Evolutionary conservation across 140 eudicot genomes (phyloP).

Genomic region (Ambrosia hybrid): DNA sequence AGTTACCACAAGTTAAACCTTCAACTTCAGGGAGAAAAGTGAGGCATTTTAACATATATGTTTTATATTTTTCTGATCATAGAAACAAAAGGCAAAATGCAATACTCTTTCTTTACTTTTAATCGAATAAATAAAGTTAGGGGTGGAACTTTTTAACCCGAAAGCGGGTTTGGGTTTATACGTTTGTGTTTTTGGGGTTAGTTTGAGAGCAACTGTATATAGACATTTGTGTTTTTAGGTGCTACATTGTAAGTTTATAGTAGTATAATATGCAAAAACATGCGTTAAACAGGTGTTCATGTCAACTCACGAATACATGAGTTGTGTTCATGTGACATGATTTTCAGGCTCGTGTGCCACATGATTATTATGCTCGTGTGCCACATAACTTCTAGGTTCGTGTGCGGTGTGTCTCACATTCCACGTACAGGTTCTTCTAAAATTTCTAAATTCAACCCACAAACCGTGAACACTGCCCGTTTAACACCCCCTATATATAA

Average conservation of each 20-base stretch:
- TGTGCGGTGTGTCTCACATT: no score
- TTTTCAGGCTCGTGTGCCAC: no score
- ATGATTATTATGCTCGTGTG: no score
- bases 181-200: not conserved
- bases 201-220: not conserved
- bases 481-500: no score
- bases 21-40: not conserved
- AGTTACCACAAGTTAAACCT: not conserved
- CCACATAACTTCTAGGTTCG: no score
- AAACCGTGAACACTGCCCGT: no score
- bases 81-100: conserved; percentile 1
- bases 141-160: not conserved
- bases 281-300: no score
- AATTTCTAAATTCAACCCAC: no score
- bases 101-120: not conserved
- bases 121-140: not conserved
- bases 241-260: not conserved
- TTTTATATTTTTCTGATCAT: not conserved
- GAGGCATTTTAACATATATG: not conserved
- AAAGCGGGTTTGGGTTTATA: not conserved
- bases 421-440: no score
- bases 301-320: no score
- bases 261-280: not conserved
- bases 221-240: not conserved
- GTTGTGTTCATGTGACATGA: no score